Base-by-base conservation (phyloP, 2,329 filamentous ascomycete species). In the Zasmidium cellare region DNA sequence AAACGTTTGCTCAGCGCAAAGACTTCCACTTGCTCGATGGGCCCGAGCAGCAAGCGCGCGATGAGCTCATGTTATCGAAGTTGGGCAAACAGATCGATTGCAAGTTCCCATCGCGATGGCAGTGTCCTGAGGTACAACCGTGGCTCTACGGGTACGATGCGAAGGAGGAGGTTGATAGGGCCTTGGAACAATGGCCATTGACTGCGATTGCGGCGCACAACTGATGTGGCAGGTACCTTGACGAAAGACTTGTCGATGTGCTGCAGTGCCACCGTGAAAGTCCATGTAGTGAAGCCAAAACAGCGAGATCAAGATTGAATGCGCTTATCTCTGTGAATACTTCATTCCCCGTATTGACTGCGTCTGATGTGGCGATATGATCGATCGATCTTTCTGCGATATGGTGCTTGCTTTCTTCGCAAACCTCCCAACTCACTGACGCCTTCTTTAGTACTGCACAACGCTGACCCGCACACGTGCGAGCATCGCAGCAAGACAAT, bases 101-200 rank as follows among this genome's bases (percentile, higher is more conserved):
- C 1, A 78, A 81, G 1, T 89, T 88, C 63, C 87, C 86, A 0
- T 86, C 83, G 71, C 76, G 86, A 50, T 85, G 86, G 80, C 78
- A 76, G 82, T 87, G 85, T 67, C 84, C 84, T 0, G 75, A 82
- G 31, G 80, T 85, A 0, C 85, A 88, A 69, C 80, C 81, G 0
- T 88, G 85, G 83, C 61, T 89, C 48, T 89, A 84, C 63, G 84
- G 85, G 0, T 88, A 88, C 61, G 82, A 88, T 71, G 83, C 84
- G 2, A 79, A 81, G 57, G 73, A 74, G 24, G 84, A 86, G 65
- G 83, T 80, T 16, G 66, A 65, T 23, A 57, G 55, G 11, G 71
- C 70, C 19, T 58, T 73, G 53, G 60, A 46, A 18, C 57, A 64
- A 23, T 58, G 55, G 51, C 65, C 66, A 16, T 50, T 65, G 16